These are phyloP conservation scores for Exserohilum rostratum DNA, from an alignment of 2,329 filamentous ascomycete genomes.

Conservation along the genomic window DNA sequence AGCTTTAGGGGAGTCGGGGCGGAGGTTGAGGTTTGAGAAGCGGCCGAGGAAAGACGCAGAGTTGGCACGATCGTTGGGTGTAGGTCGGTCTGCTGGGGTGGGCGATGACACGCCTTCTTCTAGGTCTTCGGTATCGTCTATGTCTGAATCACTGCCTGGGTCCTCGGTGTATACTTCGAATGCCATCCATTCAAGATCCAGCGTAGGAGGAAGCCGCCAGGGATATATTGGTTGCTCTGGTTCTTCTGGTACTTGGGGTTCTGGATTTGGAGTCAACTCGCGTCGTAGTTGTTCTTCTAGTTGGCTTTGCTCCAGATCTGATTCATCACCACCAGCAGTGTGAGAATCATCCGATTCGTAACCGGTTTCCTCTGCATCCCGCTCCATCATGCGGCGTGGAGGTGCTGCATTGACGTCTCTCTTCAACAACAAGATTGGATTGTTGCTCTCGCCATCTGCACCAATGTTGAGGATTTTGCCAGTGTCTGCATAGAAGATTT, in stretches of 20 bases:
- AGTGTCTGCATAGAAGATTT: slow-evolving; percentile 92
- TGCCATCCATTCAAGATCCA: slow-evolving; percentile 91
- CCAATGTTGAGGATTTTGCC: slow-evolving; percentile 88
- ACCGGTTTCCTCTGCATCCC: slow-evolving; percentile 28
- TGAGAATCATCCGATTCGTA: slow-evolving; percentile 49
- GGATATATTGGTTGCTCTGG: slow-evolving; percentile 39
- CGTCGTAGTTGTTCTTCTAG: slow-evolving; percentile 54
- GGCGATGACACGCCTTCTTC: slow-evolving; percentile 19
- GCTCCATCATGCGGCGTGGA: slow-evolving; percentile 64
- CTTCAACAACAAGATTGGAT: slow-evolving; percentile 76
- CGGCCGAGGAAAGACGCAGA: slow-evolving; percentile 45
- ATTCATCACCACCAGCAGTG: slow-evolving; percentile 38
- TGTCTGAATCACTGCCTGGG: slow-evolving; percentile 62
- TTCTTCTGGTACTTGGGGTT: slow-evolving; percentile 6
- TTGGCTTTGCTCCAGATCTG: slow-evolving; percentile 51
- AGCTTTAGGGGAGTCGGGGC: slow-evolving; percentile 26
- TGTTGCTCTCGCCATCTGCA: slow-evolving; percentile 69
- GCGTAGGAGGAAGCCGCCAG: slow-evolving; percentile 71
- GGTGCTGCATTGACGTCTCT: slow-evolving; percentile 69
- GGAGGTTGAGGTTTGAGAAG: slow-evolving; percentile 56
- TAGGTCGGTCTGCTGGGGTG: slow-evolving; percentile 19
- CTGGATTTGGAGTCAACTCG: slow-evolving; percentile 45
- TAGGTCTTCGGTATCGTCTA: slow-evolving; percentile 45
- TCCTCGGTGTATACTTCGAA: slow-evolving; percentile 80
- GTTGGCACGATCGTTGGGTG: slow-evolving; percentile 46